Base-by-base conservation (phyloP, 2,329 filamentous ascomycete genomes). In the Rutstroemia sp. region DNA sequence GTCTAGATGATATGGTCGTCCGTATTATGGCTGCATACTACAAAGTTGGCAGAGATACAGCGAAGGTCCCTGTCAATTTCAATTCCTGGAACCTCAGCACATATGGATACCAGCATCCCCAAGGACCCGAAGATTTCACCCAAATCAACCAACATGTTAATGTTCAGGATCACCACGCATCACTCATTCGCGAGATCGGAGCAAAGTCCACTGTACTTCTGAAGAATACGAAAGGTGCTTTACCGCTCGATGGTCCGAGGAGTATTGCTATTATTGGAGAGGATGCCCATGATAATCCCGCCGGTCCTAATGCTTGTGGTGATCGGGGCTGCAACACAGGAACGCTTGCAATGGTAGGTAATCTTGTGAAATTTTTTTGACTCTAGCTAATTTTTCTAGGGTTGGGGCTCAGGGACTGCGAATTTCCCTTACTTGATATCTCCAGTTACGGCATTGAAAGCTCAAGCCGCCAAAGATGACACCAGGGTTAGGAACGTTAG, bases 1-100 rank as follows among this genome's bases (percentile, higher is more conserved):
- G 92, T 51, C 70, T 97, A 9, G 92, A 96, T 64, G 94, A 97
- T 68, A 95, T 96, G 86, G 89, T 83, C 5, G 87, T 90, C 71
- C 84, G 94, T 64, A 95, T 88, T 68, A 86, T 87, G 82, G 78
- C 84, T 4, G 76, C 83, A 41, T 83, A 80, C 68, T 87, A 85
- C 75, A 86, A 87, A 71, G 81, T 85, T 39, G 82, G 82, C 51
- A 75, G 77, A 60, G 77, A 74, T 0, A 63, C 83, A 73, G 52
- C 67, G 52, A 63, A 69, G 30, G 61, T 65, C 25, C 70, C 73
- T 0, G 83, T 88, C 70, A 97, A 92, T 77, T 96, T 96, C 73
- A 86, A 87, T 65, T 90, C 90, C 4, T 97, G 92, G 92, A 89
- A 86, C 0, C 73, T 76, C 1, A 84, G 92, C 64, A 92, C 88